Base-by-base conservation (phyloP, 1,284 basidiomycete species). In the Rhodotorula sp. region DNA sequence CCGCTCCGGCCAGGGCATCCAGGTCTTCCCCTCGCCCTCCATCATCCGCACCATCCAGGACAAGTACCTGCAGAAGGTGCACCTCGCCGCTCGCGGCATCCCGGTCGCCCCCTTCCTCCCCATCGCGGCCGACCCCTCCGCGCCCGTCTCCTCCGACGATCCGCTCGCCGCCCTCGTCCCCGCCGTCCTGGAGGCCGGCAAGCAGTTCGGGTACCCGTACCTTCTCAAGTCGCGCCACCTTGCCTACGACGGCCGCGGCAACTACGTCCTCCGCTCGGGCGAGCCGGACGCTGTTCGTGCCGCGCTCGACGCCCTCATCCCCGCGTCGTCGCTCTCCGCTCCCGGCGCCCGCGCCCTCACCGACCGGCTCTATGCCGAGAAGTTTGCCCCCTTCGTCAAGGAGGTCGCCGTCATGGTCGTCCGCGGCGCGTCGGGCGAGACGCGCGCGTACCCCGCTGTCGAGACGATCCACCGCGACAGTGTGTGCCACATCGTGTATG, bases 401-500 rank as follows among this genome's bases (percentile, higher is more conserved):
- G 96, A 99, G 82, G 89, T 98, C 39, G 94, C 96, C 0, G 95
- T 99, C 59, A 97, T 99, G 92, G 97, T 99, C 22, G 95, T 98
- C 3, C 88, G 93, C 37, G 88, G 90, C 25, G 85, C 84, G 13
- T 81, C 84, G 29, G 95, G 94, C 22, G 86, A 92, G 67, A 89
- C 95, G 8, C 81, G 83, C 37, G 90, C 91, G 15, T 99, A 99
- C 80, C 94, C 96, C 36, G 89, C 89, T 1, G 97, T 98, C 36
- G 94, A 99, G 83, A 99, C 97, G 0, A 85, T 99, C 25, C 97
- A 99, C 83, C 91, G 92, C 82, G 87, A 98, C 75, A 96, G 90
- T 79, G 91, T 99, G 64, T 94, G 97, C 79, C 92, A 98, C 80
- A 87, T 97, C 29, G 94, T 98, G 54, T 90, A 90, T 80, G 93